These are phyloP conservation scores for Lactifluus hygrophoroides DNA, from an alignment of 768 basidiomycete genomes.

Conservation along the genomic window DNA sequence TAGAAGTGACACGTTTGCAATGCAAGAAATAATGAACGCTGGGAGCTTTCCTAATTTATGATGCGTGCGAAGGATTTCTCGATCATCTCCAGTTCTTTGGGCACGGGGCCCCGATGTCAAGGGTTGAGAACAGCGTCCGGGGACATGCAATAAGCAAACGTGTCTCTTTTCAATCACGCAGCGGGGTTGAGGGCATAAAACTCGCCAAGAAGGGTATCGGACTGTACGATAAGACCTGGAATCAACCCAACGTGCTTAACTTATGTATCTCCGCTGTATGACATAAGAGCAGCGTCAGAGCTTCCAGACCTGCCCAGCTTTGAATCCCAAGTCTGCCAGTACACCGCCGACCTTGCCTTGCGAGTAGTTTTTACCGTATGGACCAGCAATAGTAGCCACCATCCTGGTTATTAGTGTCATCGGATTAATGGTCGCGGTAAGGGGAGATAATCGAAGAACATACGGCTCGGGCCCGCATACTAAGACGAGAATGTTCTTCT, in stretches of 20 bases:
- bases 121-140: not conserved
- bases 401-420: slow-evolving; percentile 39
- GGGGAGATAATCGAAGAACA: slow-evolving; percentile 24
- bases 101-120: too few species aligned
- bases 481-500: slow-evolving; percentile 47
- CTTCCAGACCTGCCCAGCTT: slow-evolving; percentile 60
- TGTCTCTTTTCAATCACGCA: not conserved
- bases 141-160: not conserved
- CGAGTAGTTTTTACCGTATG: slow-evolving; percentile 65
- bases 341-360: slow-evolving; percentile 66
- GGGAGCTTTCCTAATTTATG: too few species aligned
- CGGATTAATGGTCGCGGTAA: not conserved
- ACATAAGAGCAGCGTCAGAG: slow-evolving; percentile 31
- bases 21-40: not conserved
- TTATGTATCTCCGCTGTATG: too few species aligned
- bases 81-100: too few species aligned
- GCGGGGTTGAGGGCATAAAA: not conserved
- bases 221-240: too few species aligned
- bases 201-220: not conserved
- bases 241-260: not conserved
- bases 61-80: too few species aligned
- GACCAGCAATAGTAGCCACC: slow-evolving; percentile 67
- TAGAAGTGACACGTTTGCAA: not conserved
- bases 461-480: slow-evolving; percentile 84
- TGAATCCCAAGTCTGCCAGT: slow-evolving; percentile 54